Evolutionary conservation across 2,329 filamentous ascomycete genomes (phyloP).

Genomic region (Pseudogymnoascus sp.): DNA sequence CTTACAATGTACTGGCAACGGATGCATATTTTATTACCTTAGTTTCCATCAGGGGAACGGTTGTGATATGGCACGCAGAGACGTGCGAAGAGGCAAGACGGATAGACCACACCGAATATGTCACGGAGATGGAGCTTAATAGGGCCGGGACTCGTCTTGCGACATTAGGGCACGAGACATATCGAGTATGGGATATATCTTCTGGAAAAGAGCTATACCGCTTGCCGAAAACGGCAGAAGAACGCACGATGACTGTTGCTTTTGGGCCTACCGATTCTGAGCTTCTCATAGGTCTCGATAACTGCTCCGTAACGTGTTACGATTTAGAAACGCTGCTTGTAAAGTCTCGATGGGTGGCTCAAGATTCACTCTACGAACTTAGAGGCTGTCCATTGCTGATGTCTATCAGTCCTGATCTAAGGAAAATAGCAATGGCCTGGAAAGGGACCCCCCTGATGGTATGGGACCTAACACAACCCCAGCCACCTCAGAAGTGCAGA

Average conservation of each 20-base stretch:
- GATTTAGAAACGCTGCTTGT: neutral
- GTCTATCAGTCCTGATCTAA: neutral
- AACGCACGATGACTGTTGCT: neutral
- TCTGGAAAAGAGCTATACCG: neutral
- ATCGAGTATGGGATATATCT: neutral
- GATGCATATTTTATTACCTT: slow-evolving; percentile 21
- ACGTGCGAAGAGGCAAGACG: slow-evolving; percentile 19
- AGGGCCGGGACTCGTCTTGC: neutral
- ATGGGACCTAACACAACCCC: neutral
- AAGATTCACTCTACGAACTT: neutral
- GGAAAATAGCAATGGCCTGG: neutral
- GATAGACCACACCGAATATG: slow-evolving; percentile 15
- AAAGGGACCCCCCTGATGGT: neutral
- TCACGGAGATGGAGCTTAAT: neutral
- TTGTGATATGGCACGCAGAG: slow-evolving; percentile 20
- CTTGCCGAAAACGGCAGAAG: neutral
- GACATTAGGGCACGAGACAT: neutral
- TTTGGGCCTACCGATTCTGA: neutral
- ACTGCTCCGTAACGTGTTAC: neutral
- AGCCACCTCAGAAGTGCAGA: neutral
- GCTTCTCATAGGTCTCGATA: neutral
- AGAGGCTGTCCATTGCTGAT: neutral
- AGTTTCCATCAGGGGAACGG: slow-evolving; percentile 14
- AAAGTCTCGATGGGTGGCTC: neutral
- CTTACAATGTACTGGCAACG: slow-evolving; percentile 14